phyloP scores from a whole-genome alignment of 2,329 filamentous ascomycete genomes.

The Orbilia quercus region DNA sequence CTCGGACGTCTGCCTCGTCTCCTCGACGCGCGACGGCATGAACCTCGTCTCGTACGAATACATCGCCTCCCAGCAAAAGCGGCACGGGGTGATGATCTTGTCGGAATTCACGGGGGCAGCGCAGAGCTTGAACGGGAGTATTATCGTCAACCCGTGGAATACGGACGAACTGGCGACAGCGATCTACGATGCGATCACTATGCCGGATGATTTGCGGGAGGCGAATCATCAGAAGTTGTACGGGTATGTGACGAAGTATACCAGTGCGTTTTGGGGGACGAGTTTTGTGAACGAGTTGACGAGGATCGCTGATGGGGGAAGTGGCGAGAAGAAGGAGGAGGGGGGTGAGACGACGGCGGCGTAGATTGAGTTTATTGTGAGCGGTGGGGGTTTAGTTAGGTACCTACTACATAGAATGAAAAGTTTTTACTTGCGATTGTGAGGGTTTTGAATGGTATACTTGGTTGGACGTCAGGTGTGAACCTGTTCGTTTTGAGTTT shows the following conservation, averaged over 20 bases:
- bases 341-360: background rate
- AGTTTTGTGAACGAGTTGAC: conserved; percentile 86
- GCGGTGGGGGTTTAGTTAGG: too few relatives aligned
- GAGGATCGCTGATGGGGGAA: conserved; percentile 28
- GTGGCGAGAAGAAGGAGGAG: background rate
- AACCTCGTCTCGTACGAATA: conserved; percentile 99
- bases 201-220: conserved; percentile 87
- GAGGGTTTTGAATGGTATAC: too few relatives aligned
- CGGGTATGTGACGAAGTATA: conserved; percentile 97
- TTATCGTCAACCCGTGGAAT: conserved; percentile 99
- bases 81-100: conserved; percentile 91
- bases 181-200: conserved; percentile 95
- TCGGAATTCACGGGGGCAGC: conserved; percentile 97
- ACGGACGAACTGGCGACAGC: conserved; percentile 93
- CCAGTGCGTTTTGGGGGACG: conserved; percentile 95
- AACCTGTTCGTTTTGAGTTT: too few relatives aligned
- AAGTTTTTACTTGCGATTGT: too few relatives aligned
- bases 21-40: conserved; percentile 81
- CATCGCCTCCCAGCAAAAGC: conserved; percentile 89
- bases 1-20: conserved; percentile 60
- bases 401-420: background rate
- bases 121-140: conserved; percentile 89
- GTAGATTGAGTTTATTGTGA: background rate
- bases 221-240: conserved; percentile 91
- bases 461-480: too few relatives aligned